Base-by-base conservation (phyloP, 2,329 filamentous ascomycete genomes). In the Aspergillus arachidicola region DNA sequence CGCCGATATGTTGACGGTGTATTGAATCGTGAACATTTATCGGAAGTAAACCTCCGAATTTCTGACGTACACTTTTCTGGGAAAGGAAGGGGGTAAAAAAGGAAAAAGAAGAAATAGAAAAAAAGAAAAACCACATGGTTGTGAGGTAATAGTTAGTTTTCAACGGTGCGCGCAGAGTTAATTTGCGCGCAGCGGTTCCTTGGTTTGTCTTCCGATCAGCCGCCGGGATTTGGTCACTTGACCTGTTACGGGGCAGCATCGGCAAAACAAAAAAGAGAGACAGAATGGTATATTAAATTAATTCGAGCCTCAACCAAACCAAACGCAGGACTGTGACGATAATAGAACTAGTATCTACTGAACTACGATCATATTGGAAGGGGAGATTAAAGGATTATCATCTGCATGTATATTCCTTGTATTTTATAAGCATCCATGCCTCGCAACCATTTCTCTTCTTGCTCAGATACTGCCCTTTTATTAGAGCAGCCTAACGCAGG, bases 151-250 rank as follows among this genome's bases (percentile, higher is more conserved):
- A 11, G 41, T 38, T 30, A 50, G 30, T 59, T 53, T 53, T 32
- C 57, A 59, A 59, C 57, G 45, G 57, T 59, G 45, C 23, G 9
- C 32, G 32, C 57, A 36, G 58, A 54, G 58, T 59, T 59, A n/a
- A 38, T 54, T 54, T 59, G 58, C 50, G 34, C 32, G 34, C 32
- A 16, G 11, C 14, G 50, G 50, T 60, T 38, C 50, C 58, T 51
- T 43, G 58, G 50, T 53, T 60, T 41, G 23, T 48, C 28, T 55
- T 55, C 51, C 51, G 51, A 55, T 43, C 50, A 59, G 32, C 36
- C 56, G 38, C 43, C 14, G 43, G 30, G 57, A 51, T 28, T 58
- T 59, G 57, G 36, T 59, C 57, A 59, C 32, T 58, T 59, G 45
- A 59, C 28, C 28, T 54, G 30, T 38, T 38, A 28, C 4, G 51